phyloP scores from a whole-genome alignment of 306 rosid species.

The Corylus avellana region DNA sequence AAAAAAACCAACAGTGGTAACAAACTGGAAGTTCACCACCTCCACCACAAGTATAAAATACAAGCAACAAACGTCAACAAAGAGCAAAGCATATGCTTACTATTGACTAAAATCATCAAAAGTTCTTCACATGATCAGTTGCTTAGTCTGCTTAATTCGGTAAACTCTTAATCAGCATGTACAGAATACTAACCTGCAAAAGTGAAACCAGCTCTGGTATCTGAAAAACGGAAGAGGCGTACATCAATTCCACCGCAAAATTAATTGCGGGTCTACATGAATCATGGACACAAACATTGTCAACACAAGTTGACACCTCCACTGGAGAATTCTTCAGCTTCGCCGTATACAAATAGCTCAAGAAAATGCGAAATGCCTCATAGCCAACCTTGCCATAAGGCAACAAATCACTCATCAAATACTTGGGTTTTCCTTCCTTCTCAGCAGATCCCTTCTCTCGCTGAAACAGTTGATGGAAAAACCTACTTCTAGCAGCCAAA shows the following conservation, averaged over 20 bases:
- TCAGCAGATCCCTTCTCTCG: slow-evolving; percentile 26
- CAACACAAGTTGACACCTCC: slow-evolving; percentile 59
- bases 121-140: background rate
- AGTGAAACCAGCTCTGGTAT: slow-evolving; percentile 49
- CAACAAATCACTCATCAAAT: slow-evolving; percentile 37
- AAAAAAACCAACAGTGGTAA: background rate
- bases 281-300: slow-evolving; percentile 48
- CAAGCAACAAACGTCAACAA: background rate
- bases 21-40: background rate
- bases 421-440: slow-evolving; percentile 40
- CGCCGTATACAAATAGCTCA: slow-evolving; percentile 52
- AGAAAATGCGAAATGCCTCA: slow-evolving; percentile 51
- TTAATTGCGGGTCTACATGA: slow-evolving; percentile 56
- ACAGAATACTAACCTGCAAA: slow-evolving; percentile 46
- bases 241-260: slow-evolving; percentile 52
- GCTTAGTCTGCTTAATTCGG: background rate
- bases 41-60: background rate
- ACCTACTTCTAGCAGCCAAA: slow-evolving; percentile 50
- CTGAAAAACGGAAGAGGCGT: slow-evolving; percentile 51
- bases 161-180: background rate
- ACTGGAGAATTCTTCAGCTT: slow-evolving; percentile 49
- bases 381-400: slow-evolving; percentile 56
- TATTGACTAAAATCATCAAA: background rate
- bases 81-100: background rate
- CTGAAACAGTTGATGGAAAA: slow-evolving; percentile 44